phyloP scores from a whole-genome alignment of 1,139 yeast species.

The Geotrichum reessii region DNA sequence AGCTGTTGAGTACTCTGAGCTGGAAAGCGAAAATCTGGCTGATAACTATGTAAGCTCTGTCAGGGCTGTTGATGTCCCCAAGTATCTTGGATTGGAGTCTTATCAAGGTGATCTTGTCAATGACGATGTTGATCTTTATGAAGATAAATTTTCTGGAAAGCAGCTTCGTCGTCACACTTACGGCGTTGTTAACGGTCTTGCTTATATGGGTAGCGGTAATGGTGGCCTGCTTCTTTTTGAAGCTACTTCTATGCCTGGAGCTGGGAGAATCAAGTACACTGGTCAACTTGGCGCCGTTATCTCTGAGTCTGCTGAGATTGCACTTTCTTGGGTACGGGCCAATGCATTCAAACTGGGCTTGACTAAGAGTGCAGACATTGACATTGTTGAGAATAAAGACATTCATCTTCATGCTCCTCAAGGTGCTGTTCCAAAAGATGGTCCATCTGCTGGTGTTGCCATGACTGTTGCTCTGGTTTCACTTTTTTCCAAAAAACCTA shows the following conservation, averaged over 20 bases:
- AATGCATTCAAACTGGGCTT: constrained; percentile 42
- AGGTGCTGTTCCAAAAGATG: constrained; percentile 85
- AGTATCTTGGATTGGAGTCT: constrained; percentile 44
- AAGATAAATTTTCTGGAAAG: constrained; percentile 24
- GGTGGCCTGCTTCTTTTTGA: constrained; percentile 82
- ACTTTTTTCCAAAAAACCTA: constrained; percentile 59
- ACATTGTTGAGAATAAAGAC: constrained; percentile 47
- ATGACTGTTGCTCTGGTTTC: constrained; percentile 79
- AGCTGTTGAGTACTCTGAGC: constrained; percentile 67
- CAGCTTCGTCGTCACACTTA: constrained; percentile 40
- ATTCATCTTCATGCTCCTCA: constrained; percentile 84
- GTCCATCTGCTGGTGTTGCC: constrained; percentile 91
- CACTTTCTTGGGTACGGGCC: constrained; percentile 66
- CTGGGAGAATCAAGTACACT: constrained; percentile 57
- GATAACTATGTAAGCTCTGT: constrained; percentile 21
- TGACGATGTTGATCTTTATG: constrained; percentile 34
- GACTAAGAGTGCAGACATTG: constrained; percentile 36
- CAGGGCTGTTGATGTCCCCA: constrained; percentile 36
- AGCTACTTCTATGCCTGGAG: constrained; percentile 58
- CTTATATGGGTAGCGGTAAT: constrained; percentile 82
- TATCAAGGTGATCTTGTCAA: constrained; percentile 37
- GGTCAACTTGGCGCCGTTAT: constrained; percentile 82
- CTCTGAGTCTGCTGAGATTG: constrained; percentile 77
- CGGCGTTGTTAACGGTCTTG: constrained; percentile 87
- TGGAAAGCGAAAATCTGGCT: constrained; percentile 30